Evolutionary conservation across 352 stramenopile genomes (phyloP).

Genomic region (Stramenopiles sp.): DNA sequence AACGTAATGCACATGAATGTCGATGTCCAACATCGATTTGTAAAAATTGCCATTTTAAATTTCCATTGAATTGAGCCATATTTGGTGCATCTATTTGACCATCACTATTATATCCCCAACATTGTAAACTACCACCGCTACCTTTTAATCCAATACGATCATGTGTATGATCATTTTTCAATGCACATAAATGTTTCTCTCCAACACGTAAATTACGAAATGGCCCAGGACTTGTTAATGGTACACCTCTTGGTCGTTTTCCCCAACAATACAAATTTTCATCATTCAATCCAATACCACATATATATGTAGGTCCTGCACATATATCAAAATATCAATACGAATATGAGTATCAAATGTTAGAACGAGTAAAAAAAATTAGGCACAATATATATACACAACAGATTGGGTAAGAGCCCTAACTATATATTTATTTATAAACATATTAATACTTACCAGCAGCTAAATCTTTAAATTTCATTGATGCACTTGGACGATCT

Average conservation of each 20-base stretch:
- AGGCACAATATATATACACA: no score
- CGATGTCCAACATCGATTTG: neutral
- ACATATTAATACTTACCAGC: no score
- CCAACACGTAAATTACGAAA: neutral
- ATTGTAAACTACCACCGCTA: neutral
- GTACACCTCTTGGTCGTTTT: neutral
- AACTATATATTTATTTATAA: no score
- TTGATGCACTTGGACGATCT: no score
- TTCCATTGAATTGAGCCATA: neutral
- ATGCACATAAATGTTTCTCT: neutral
- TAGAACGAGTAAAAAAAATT: no score
- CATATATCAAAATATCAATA: no score
- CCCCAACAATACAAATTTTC: neutral
- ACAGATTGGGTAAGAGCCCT: no score
- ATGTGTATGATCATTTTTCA: neutral
- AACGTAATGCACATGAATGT: neutral
- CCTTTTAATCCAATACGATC: neutral
- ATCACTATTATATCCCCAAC: neutral
- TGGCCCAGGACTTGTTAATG: neutral
- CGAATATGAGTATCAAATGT: no score
- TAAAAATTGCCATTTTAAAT: neutral
- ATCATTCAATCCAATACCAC: neutral
- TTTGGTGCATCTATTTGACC: neutral
- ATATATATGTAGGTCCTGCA: neutral
- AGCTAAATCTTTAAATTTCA: no score